phyloP scores from a whole-genome alignment of 2,329 filamentous ascomycete genomes.

The Hypomyces rosellus region DNA sequence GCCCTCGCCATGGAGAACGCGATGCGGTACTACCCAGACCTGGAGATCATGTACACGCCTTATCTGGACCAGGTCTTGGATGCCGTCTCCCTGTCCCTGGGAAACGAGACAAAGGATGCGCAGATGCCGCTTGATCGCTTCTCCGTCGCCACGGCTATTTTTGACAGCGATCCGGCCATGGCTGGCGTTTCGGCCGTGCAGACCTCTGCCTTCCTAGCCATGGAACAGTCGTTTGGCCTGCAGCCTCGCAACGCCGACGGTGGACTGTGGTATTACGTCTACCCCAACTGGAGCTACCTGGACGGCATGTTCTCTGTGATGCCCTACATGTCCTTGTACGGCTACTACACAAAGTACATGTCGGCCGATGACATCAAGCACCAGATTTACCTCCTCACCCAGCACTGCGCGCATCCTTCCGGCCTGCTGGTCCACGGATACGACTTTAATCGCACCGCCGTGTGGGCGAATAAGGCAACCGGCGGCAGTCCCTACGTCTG shows the following conservation, averaged over 20 bases:
- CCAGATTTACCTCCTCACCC: conserved; percentile 16
- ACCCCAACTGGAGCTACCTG: conserved; percentile 47
- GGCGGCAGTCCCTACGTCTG: conserved; percentile 48
- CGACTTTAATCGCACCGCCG: conserved; percentile 40
- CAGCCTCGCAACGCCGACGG: conserved; percentile 26
- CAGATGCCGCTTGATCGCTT: conserved; percentile 19
- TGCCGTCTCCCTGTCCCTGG: conserved; percentile 8
- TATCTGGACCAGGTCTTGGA: conserved; percentile 16
- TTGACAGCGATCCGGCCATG: conserved; percentile 3
- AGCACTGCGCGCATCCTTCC: conserved; percentile 9
- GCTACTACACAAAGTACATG: no score
- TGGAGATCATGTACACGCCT: conserved; percentile 1
- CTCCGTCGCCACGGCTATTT: conserved; percentile 15
- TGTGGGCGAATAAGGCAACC: conserved; percentile 45
- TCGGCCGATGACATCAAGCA: conserved; percentile 14
- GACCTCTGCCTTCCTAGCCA: conserved; percentile 11
- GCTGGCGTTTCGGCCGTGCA: conserved; percentile 7
- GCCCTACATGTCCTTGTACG: conserved; percentile 29
- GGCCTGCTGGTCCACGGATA: conserved; percentile 42
- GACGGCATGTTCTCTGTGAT: conserved; percentile 47
- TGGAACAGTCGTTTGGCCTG: conserved; percentile 16
- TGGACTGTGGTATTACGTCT: conserved; percentile 34
- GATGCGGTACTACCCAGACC: conserved; percentile 13
- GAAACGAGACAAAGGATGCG: conserved; percentile 12
- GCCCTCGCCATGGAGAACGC: conserved; percentile 15